phyloP scores from a whole-genome alignment of 1,139 yeast genomes.

The Arxiozyma slooffiae region DNA sequence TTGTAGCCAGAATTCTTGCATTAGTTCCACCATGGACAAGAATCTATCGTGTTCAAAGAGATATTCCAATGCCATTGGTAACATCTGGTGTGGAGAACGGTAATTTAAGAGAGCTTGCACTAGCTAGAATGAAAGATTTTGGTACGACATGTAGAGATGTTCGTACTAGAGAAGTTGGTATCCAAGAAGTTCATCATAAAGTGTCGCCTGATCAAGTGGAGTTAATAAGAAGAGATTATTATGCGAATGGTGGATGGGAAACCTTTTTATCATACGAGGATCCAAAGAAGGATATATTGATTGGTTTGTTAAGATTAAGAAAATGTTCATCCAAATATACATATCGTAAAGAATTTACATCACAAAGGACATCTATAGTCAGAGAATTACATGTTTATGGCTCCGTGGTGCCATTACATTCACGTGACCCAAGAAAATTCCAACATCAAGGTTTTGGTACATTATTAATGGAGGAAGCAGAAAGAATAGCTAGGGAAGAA shows the following conservation, averaged over 20 bases:
- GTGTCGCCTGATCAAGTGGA: slow-evolving; percentile 97
- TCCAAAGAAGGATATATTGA: slow-evolving; percentile 90
- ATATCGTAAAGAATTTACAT: slow-evolving; percentile 76
- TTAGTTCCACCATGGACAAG: slow-evolving; percentile 99
- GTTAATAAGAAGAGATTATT: slow-evolving; percentile 86
- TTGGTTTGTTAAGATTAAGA: slow-evolving; percentile 81
- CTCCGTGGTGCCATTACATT: slow-evolving; percentile 91
- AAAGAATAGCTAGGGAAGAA: slow-evolving; percentile 86
- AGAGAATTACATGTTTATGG: slow-evolving; percentile 97
- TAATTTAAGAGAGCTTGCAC: slow-evolving; percentile 84
- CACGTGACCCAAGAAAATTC: slow-evolving; percentile 95
- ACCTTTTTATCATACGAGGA: slow-evolving; percentile 93
- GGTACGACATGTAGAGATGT: slow-evolving; percentile 95
- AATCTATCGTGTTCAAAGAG: slow-evolving; percentile 95
- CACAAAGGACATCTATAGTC: slow-evolving; percentile 83
- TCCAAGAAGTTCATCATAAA: slow-evolving; percentile 95
- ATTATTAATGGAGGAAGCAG: slow-evolving; percentile 95
- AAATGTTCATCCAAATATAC: slow-evolving; percentile 85
- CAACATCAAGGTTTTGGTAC: slow-evolving; percentile 99
- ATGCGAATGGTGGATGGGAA: slow-evolving; percentile 99
- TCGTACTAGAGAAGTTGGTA: slow-evolving; percentile 98
- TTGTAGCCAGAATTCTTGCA: slow-evolving; percentile 91
- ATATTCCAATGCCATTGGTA: slow-evolving; percentile 97
- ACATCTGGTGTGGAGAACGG: slow-evolving; percentile 98
- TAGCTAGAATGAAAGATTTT: slow-evolving; percentile 96